Percentiles rank a stretch among this genome's conserved stretches.
phyloP scores from a whole-genome alignment of 1,284 basidiomycete species.

The Naganishia sp. region DNA sequence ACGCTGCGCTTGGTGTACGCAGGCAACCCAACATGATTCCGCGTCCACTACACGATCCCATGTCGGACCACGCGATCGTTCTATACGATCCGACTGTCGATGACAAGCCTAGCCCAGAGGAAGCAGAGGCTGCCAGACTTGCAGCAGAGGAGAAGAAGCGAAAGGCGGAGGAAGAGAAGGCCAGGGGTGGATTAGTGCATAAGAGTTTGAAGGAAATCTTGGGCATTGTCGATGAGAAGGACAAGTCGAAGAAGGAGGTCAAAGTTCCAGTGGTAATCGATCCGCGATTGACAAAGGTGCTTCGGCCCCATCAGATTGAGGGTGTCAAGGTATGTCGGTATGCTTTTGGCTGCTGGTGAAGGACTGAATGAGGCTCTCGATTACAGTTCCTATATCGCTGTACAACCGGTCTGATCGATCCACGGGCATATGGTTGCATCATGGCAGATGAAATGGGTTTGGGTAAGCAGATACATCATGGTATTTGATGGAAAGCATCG shows the following conservation, averaged over 20 bases:
- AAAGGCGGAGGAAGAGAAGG: conserved; percentile 62
- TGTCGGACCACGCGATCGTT: conserved; percentile 97
- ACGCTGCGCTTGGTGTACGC: conserved; percentile 81
- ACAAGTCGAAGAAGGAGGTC: conserved; percentile 64
- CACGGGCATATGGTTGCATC: conserved; percentile 93
- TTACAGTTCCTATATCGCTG: conserved; percentile 88
- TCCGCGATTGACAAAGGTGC: conserved; percentile 78
- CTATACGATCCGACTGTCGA: conserved; percentile 96
- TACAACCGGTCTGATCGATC: conserved; percentile 86
- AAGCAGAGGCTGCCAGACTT: conserved; percentile 62
- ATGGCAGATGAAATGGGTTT: conserved; percentile 99
- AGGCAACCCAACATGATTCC: conserved; percentile 81
- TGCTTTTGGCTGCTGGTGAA: conserved; percentile 4
- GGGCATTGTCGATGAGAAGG: conserved; percentile 64
- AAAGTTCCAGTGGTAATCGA: conserved; percentile 98
- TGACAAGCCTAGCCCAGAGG: conserved; percentile 63
- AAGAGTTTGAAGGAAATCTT: conserved; percentile 84
- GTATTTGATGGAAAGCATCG: background rate
- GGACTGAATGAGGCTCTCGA: background rate
- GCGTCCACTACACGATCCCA: conserved; percentile 90
- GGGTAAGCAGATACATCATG: conserved; percentile 55
- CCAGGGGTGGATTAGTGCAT: conserved; percentile 72
- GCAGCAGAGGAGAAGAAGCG: conserved; percentile 69
- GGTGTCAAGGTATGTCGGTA: conserved; percentile 76
- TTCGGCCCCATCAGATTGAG: conserved; percentile 96